Percentiles rank a stretch among this genome's conserved stretches.
These are phyloP conservation scores for Neofusicoccum kwambonambiense DNA, from an alignment of 2,329 filamentous ascomycete species.

Conservation along the genomic window DNA sequence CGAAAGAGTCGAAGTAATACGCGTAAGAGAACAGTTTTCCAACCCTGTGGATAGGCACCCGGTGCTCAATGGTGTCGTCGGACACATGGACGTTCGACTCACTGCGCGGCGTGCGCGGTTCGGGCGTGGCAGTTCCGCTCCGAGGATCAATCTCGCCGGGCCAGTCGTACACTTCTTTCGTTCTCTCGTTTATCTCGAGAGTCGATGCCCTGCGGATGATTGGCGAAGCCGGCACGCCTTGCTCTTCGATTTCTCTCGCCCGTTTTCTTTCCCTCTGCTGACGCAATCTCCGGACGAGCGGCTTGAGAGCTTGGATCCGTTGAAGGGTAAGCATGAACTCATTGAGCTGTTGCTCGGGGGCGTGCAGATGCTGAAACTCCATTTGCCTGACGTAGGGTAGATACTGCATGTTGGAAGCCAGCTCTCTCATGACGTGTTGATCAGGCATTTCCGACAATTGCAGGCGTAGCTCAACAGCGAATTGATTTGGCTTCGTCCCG, in stretches of 20 bases:
- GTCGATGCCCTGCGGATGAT: no score
- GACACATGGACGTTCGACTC: no score
- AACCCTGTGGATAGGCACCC: no score
- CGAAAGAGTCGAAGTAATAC: no score
- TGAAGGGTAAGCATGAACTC: conserved; percentile 17
- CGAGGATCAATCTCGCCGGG: no score
- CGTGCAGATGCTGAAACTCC: conserved; percentile 19
- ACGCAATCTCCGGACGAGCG: background rate
- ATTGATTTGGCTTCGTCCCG: background rate
- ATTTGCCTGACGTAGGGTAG: conserved; percentile 20
- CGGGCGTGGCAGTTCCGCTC: no score
- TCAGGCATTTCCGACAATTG: conserved; percentile 18
- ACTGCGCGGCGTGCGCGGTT: no score
- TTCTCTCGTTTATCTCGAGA: no score
- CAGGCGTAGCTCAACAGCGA: conserved; percentile 20
- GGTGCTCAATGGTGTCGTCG: no score
- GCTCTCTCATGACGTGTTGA: conserved; percentile 12
- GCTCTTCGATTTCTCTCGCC: background rate
- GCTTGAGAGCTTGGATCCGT: background rate
- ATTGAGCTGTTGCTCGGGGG: conserved; percentile 16
- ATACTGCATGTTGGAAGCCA: conserved; percentile 21
- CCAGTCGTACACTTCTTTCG: no score
- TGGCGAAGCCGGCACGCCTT: background rate
- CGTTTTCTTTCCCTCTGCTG: background rate
- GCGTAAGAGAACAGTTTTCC: no score